Evolutionary conservation across 306 rosid species (phyloP), one percentile per base, ranked within the genome.

Genomic region (Hippophae tibetana): DNA sequence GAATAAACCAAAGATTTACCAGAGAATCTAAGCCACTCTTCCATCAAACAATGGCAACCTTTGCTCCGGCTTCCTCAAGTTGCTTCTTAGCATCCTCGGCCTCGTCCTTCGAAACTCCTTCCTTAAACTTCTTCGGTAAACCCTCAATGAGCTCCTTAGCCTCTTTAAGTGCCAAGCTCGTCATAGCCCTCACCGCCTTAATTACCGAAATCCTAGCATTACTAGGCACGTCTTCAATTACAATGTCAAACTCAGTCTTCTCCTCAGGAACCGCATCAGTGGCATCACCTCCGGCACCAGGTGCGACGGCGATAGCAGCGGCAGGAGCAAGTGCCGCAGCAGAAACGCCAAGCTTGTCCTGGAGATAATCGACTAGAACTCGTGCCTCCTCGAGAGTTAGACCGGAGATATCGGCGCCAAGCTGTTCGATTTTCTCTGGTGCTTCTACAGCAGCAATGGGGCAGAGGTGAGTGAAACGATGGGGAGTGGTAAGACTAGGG

Each of bases 71-170:
- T 10, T 27, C 96, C 76, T 90, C 97, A 0, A 90, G 96, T 76
- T 82, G 89, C 76, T 90, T 90, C 86, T 85, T 90, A 1, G 95
- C 94, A 1, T 90, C 97, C 1, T 90, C 96, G 1, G 97, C 97
- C 41, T 90, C 97, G 0, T 90, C 97, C 73, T 87, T 84, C 0
- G 95, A 76, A 52, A 78, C 58, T 5, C 81, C 97, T 69, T 87
- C 95, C 60, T 81, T 87, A 62, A 90, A 87, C 64, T 90, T 90
- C 92, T 90, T 90, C 26, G 97, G 97, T 75, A 90, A 64, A 0
- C 96, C 96, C 71, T 90, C 96, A 3, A 90, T 90, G 47, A 90
- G 72, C 31, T 90, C 97, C 72, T 90, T 90, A 2, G 97, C 97
- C 57, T 90, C 97, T 70, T 90, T 90, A 81, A 90, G 62, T 7